Evolutionary conservation across 306 rosid genomes (phyloP).

Genomic region (Quercus engelmannii): DNA sequence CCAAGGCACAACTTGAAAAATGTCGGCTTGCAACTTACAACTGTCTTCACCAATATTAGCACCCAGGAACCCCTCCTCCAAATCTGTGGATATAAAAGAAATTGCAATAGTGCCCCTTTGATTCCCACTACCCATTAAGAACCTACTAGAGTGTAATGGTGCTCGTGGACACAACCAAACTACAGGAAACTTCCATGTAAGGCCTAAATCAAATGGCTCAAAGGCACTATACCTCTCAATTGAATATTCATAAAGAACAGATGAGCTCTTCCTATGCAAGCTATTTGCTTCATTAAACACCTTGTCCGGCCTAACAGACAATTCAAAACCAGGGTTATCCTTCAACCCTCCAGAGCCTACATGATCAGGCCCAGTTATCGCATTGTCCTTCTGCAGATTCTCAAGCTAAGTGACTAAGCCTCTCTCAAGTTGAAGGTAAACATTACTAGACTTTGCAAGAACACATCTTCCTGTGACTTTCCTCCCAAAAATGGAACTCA

Average conservation of each 20-base stretch:
- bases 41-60: constrained; percentile 34
- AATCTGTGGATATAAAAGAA: constrained; percentile 65
- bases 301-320: constrained; percentile 63
- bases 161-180: constrained; percentile 71
- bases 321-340: constrained; percentile 53
- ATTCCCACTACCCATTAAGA: constrained; percentile 87
- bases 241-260: constrained; percentile 62
- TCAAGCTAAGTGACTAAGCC: constrained; percentile 55
- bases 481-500: constrained; percentile 84
- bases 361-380: constrained; percentile 23
- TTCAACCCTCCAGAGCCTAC: constrained; percentile 35
- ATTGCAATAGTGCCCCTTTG: constrained; percentile 95
- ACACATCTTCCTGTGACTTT: constrained; percentile 65
- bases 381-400: constrained; percentile 42
- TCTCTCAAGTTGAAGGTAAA: constrained; percentile 69
- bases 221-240: constrained; percentile 43
- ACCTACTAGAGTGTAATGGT: constrained; percentile 81
- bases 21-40: constrained; percentile 69
- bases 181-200: constrained; percentile 73
- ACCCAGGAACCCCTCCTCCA: constrained; percentile 32
- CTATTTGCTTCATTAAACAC: constrained; percentile 49
- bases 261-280: constrained; percentile 27
- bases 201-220: constrained; percentile 69
- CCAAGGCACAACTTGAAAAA: too few relatives aligned
- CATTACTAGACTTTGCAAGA: constrained; percentile 76